These are phyloP conservation scores for Quillaja saponaria DNA, from an alignment of 306 rosid genomes.

Conservation along the genomic window DNA sequence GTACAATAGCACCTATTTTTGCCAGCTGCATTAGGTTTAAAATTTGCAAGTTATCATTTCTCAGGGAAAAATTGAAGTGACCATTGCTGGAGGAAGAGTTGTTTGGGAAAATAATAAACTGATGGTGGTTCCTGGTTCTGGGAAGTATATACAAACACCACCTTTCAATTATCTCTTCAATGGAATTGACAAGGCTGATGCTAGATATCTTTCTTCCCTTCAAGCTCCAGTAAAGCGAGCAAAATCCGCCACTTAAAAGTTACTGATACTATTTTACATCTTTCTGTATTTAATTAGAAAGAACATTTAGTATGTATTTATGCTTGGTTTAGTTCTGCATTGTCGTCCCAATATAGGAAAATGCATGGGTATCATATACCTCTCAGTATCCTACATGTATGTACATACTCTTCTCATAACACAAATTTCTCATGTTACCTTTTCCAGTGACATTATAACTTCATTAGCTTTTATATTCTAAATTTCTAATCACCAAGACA, in stretches of 20 bases:
- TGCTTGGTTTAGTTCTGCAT: not conserved
- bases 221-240: conserved; percentile 70
- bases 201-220: conserved; percentile 61
- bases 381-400: not conserved
- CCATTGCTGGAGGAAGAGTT: conserved; percentile 84
- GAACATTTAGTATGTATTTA: not conserved
- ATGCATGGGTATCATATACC: not conserved
- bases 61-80: conserved; percentile 93
- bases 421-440: not conserved
- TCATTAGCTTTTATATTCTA: not conserved
- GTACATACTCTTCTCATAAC: not conserved
- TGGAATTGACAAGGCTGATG: conserved; percentile 69
- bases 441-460: conserved; percentile 11
- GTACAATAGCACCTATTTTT: not conserved
- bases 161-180: conserved; percentile 67
- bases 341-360: not conserved
- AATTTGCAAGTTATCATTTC: conserved; percentile 7
- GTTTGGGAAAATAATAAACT: conserved; percentile 88
- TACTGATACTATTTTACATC: not conserved
- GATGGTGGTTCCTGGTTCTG: conserved; percentile 72
- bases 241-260: conserved; percentile 36
- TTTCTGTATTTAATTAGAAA: not conserved
- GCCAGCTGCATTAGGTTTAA: conserved; percentile 9
- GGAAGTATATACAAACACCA: conserved; percentile 68
- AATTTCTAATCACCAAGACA: not conserved